A percentile compares a stretch with the other conserved stretches of the same genome.
phyloP scores from a whole-genome alignment of 805 yeast genomes.

The Blastobotrys robertii region DNA sequence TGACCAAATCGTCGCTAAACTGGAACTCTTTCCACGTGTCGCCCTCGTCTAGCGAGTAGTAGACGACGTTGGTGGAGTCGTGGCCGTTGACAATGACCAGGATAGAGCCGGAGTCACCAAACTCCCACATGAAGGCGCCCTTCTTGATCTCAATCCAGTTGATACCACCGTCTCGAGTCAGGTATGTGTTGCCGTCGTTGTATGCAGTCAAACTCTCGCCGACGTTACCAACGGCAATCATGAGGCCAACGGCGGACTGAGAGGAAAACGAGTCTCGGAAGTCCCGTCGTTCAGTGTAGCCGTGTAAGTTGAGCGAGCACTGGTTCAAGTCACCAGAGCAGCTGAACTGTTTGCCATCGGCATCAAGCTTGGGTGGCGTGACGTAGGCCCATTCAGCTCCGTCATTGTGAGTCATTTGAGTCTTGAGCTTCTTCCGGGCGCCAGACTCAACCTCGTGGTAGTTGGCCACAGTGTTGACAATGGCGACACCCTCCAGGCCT shows the following conservation, averaged over 20 bases:
- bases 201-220: conserved; percentile 48
- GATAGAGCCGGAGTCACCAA: conserved; percentile 88
- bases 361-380: conserved; percentile 58
- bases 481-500: conserved; percentile 74
- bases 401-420: conserved; percentile 78
- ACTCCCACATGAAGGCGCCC: conserved; percentile 86
- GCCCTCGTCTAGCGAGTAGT: conserved; percentile 75
- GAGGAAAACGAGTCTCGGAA: conserved; percentile 80
- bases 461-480: conserved; percentile 62
- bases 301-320: conserved; percentile 80
- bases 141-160: conserved; percentile 74
- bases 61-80: conserved; percentile 47
- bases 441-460: conserved; percentile 36
- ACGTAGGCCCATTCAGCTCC: conserved; percentile 80
- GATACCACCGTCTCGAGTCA: conserved; percentile 85
- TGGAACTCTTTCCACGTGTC: conserved; percentile 57
- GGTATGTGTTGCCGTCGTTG: conserved; percentile 53
- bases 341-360: conserved; percentile 43
- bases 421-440: conserved; percentile 47
- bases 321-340: conserved; percentile 46
- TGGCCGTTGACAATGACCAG: conserved; percentile 58
- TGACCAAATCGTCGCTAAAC: conserved; percentile 48
- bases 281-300: conserved; percentile 81
- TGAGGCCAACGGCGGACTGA: conserved; percentile 77
- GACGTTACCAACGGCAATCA: conserved; percentile 91